Conservation (phyloP, 2,329 filamentous ascomycete genomes). For the Stachybotrys elegans region DNA sequence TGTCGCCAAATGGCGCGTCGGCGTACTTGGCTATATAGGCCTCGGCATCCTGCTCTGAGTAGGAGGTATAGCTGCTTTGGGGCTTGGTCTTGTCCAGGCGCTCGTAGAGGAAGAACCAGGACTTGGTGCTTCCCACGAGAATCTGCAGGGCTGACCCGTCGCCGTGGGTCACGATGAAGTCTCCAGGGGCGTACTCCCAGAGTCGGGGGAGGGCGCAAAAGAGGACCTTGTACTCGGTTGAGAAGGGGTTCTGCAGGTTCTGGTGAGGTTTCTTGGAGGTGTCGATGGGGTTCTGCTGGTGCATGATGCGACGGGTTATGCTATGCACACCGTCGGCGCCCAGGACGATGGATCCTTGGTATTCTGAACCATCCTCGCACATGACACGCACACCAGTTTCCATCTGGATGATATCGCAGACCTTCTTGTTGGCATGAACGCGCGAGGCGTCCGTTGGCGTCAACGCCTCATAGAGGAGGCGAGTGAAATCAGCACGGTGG, state of each 20-base stretch:
- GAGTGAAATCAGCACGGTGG: constrained; percentile 29
- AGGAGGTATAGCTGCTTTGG: constrained; percentile 12
- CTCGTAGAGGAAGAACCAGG: neutral
- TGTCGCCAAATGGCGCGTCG: constrained; percentile 16
- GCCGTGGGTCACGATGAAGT: neutral
- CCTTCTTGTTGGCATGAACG: constrained; percentile 19
- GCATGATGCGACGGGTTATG: constrained; percentile 27
- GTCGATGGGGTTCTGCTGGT: constrained; percentile 18
- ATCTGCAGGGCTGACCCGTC: neutral
- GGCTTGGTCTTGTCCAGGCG: neutral
- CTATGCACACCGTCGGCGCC: constrained; percentile 39
- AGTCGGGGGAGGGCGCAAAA: constrained; percentile 19
- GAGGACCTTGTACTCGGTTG: constrained; percentile 24
- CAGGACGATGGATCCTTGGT: constrained; percentile 29
- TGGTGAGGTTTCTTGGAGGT: constrained; percentile 3
- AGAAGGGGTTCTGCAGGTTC: constrained; percentile 23
- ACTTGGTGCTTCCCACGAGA: neutral
- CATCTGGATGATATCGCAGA: constrained; percentile 15
- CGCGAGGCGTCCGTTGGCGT: constrained; percentile 17
- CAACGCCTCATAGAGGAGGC: constrained; percentile 24
- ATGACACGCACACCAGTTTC: constrained; percentile 20
- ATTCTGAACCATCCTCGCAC: constrained; percentile 26
- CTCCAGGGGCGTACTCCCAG: neutral
- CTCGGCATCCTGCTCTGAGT: constrained; percentile 19
- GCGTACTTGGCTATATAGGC: constrained; percentile 15